Percentiles rank a stretch among this genome's conserved stretches.
Evolutionary conservation across 257 asterid species (phyloP).

Genomic region (Lycium barbarum): DNA sequence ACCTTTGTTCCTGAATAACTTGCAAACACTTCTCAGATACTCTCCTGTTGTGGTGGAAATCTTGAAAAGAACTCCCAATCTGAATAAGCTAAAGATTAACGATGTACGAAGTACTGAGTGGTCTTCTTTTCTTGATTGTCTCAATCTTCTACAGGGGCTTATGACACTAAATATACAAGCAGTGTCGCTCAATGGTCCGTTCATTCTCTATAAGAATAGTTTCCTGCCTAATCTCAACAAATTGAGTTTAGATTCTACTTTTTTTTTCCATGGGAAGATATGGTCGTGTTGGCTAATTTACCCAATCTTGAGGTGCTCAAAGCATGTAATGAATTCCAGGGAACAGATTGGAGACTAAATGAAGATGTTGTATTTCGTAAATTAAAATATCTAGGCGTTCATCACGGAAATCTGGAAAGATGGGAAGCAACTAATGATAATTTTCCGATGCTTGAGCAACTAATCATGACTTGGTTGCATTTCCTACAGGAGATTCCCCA

Average conservation of each 20-base stretch:
- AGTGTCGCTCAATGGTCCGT: too few species aligned
- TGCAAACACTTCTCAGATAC: background rate
- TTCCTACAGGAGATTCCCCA: background rate
- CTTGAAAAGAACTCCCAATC: background rate
- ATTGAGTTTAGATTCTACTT: background rate
- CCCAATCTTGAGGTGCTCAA: background rate
- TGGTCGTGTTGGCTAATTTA: background rate
- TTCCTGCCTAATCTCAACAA: background rate
- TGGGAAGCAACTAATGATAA: background rate
- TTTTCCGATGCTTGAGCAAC: background rate
- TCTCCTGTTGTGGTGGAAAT: background rate
- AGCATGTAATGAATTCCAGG: background rate
- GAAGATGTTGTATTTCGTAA: background rate
- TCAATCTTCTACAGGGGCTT: background rate
- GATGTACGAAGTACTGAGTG: background rate
- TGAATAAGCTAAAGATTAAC: background rate
- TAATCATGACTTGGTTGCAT: too few species aligned
- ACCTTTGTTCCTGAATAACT: background rate
- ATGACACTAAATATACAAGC: background rate
- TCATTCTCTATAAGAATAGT: background rate
- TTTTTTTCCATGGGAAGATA: background rate
- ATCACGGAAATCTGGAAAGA: too few species aligned
- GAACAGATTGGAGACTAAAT: background rate
- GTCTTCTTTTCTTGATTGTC: background rate
- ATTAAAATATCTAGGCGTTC: too few species aligned